phyloP scores from a whole-genome alignment of 768 basidiomycete genomes.

The Trametes maxima region DNA sequence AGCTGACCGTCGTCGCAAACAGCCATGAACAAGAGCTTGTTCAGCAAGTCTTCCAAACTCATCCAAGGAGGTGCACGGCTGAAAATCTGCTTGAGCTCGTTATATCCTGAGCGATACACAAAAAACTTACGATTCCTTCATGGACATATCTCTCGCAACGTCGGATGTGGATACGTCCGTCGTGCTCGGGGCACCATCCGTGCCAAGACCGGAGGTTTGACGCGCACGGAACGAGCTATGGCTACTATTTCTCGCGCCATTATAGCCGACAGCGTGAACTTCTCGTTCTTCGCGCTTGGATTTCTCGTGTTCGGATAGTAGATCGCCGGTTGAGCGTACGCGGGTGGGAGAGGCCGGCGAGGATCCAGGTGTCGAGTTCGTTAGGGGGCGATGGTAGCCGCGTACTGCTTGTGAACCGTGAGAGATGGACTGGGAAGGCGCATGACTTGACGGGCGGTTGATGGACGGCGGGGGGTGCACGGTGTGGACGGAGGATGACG shows the following conservation, averaged over 20 bases:
- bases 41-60: slow-evolving; percentile 75
- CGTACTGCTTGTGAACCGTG: slow-evolving; percentile 9
- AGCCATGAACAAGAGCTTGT: slow-evolving; percentile 80
- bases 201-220: slow-evolving; percentile 5
- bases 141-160: slow-evolving; percentile 24
- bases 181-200: slow-evolving; percentile 17
- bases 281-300: slow-evolving; percentile 27
- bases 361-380: slow-evolving; percentile 28
- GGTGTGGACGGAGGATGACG: slow-evolving; percentile 41
- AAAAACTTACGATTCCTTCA: slow-evolving; percentile 54
- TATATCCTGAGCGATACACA: neutral
- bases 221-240: slow-evolving; percentile 16
- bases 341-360: slow-evolving; percentile 51
- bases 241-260: slow-evolving; percentile 10
- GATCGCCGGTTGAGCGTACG: slow-evolving; percentile 57
- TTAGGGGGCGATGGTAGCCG: slow-evolving; percentile 13
- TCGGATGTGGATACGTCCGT: slow-evolving; percentile 28
- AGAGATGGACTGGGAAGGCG: slow-evolving; percentile 22
- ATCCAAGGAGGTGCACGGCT: slow-evolving; percentile 70
- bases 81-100: slow-evolving; percentile 7
- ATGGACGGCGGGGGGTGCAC: slow-evolving; percentile 29
- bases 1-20: slow-evolving; percentile 80
- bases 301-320: slow-evolving; percentile 43
- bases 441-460: slow-evolving; percentile 32
- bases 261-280: slow-evolving; percentile 8